phyloP scores from a whole-genome alignment of 768 basidiomycete genomes.

The Tylopilus sp. region DNA sequence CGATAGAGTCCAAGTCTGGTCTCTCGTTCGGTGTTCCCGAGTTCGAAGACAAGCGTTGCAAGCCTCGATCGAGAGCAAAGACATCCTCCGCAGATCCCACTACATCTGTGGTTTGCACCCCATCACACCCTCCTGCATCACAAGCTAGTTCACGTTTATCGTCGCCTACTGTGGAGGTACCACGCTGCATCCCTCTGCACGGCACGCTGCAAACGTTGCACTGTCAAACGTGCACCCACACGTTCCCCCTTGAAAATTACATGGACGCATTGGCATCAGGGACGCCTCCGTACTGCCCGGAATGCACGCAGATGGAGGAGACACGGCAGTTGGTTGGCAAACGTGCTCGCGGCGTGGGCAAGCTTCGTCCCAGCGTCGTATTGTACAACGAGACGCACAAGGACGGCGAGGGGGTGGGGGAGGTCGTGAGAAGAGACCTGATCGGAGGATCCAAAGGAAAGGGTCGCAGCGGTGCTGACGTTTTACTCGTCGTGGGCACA shows the following conservation, averaged over 20 bases:
- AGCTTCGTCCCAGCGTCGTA: conserved; percentile 82
- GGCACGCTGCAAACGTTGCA: conserved; percentile 78
- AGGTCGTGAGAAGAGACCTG: conserved; percentile 77
- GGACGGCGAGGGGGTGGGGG: conserved; percentile 84
- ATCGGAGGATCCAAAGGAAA: conserved; percentile 66
- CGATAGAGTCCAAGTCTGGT: conserved; percentile 82
- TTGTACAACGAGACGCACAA: conserved; percentile 88
- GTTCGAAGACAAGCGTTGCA: conserved; percentile 54
- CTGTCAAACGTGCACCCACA: conserved; percentile 77
- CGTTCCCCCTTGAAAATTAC: conserved; percentile 62
- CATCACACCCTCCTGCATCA: conserved; percentile 13
- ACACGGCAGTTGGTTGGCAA: conserved; percentile 74
- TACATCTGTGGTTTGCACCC: conserved; percentile 12
- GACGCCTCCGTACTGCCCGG: conserved; percentile 71
- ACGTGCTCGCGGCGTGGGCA: conserved; percentile 75
- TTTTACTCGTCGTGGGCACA: conserved; percentile 87
- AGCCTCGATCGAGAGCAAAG: conserved; percentile 48
- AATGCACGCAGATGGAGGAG: conserved; percentile 66
- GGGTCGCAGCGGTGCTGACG: conserved; percentile 71
- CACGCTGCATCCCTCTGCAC: conserved; percentile 86
- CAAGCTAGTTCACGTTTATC: conserved; percentile 39
- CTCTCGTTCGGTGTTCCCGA: conserved; percentile 83
- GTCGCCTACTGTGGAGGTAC: conserved; percentile 55
- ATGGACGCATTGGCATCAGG: conserved; percentile 59
- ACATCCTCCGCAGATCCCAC: conserved; percentile 18